Evolutionary conservation across 805 yeast species (phyloP).

Genomic region (Saccharomycopsis amapae): DNA sequence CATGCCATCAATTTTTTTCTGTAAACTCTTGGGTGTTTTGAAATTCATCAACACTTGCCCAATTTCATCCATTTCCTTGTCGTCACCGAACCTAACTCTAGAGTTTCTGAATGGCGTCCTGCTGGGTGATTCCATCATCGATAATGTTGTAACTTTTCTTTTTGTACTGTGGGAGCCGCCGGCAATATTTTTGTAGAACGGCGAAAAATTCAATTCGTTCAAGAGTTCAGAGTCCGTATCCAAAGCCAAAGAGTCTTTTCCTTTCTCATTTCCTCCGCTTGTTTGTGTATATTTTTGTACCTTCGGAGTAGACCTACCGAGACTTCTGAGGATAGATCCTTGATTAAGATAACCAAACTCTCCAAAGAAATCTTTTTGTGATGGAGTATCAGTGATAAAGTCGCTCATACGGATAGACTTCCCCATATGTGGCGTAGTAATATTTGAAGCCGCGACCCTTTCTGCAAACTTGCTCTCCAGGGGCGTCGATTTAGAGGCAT

Average conservation of each 20-base stretch:
- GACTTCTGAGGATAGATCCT: neutral
- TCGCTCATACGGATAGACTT: slow-evolving; percentile 9
- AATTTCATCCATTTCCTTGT: neutral
- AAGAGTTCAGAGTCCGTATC: neutral
- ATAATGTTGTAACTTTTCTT: neutral
- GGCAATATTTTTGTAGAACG: neutral
- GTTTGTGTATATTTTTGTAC: neutral
- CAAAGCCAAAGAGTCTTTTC: neutral
- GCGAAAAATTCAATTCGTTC: neutral
- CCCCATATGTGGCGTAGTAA: neutral
- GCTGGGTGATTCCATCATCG: neutral
- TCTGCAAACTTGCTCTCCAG: neutral
- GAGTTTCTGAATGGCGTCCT: neutral
- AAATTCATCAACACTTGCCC: neutral
- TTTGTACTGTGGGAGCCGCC: neutral
- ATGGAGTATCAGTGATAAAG: slow-evolving; percentile 13
- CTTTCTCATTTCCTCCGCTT: neutral
- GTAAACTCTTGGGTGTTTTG: neutral
- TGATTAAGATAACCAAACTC: slow-evolving; percentile 3
- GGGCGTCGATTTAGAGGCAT: neutral
- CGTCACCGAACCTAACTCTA: neutral
- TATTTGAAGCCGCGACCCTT: neutral
- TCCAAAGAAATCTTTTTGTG: slow-evolving; percentile 5
- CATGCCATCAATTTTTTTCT: neutral
- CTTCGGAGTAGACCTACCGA: neutral